Percentiles rank a stretch among this genome's conserved stretches.
Conservation (phyloP, 2,329 filamentous ascomycete genomes). For the Colletotrichum simmondsii region DNA sequence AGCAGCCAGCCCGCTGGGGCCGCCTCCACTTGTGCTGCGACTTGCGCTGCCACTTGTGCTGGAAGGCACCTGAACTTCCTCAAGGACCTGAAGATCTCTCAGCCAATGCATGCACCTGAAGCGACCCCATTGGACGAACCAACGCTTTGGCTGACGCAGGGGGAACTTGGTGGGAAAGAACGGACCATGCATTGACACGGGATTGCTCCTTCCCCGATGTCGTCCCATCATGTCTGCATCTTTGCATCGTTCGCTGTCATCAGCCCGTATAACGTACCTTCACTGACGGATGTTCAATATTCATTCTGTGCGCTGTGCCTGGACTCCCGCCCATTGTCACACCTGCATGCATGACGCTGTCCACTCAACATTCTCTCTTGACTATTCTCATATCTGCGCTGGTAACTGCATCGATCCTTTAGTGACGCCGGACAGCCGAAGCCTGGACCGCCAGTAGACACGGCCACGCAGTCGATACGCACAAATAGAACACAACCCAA, state of each 20-base stretch:
- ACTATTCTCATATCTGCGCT: background rate
- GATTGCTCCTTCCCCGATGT: background rate
- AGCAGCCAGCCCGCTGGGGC: slow-evolving; percentile 6
- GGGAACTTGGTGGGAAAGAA: background rate
- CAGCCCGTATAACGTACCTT: background rate
- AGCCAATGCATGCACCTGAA: background rate
- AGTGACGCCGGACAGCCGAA: background rate
- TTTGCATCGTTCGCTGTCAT: background rate
- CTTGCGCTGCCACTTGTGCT: slow-evolving; percentile 28
- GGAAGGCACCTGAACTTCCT: background rate
- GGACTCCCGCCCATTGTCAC: background rate
- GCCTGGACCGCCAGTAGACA: background rate
- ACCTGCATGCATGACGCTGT: background rate
- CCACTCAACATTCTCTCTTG: background rate
- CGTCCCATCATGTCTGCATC: background rate
- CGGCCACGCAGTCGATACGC: background rate
- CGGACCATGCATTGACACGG: slow-evolving; percentile 9
- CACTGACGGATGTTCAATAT: background rate
- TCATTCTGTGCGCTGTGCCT: background rate
- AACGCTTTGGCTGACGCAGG: slow-evolving; percentile 5
- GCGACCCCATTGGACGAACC: background rate
- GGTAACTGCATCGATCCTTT: background rate
- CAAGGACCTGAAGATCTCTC: slow-evolving; percentile 1
- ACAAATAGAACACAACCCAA: background rate
- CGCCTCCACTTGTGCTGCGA: slow-evolving; percentile 25